Conservation (phyloP, 768 basidiomycete genomes). For the Rubroboletus pulcherrimus region DNA sequence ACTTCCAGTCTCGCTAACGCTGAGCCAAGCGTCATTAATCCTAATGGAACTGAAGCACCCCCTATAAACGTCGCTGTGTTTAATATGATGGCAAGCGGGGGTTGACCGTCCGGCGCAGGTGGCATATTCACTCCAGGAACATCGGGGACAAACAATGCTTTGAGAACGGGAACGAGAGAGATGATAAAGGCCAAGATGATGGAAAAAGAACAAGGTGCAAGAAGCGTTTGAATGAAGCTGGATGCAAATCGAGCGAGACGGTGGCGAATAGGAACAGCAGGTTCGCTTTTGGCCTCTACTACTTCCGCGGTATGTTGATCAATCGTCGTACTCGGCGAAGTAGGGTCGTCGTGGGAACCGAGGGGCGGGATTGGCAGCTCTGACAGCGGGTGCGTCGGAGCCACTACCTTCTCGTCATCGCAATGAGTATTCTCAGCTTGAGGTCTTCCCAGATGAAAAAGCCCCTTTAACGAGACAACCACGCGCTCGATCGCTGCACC, state of each 20-base stretch:
- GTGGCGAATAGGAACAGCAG: not conserved
- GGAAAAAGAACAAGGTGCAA: conserved; percentile 48
- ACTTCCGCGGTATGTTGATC: not conserved
- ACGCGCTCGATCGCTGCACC: conserved; percentile 11
- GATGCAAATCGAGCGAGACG: conserved; percentile 7
- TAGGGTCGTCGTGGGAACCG: not conserved
- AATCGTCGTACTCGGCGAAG: conserved; percentile 2
- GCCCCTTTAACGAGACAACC: not conserved
- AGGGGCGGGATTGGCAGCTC: not conserved
- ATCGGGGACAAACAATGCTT: conserved; percentile 52
- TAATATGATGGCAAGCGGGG: conserved; percentile 59
- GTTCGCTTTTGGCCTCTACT: not conserved
- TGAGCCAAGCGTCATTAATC: conserved; percentile 58
- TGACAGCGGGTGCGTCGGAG: not conserved
- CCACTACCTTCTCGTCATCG: conserved; percentile 10
- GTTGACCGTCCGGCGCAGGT: conserved; percentile 60
- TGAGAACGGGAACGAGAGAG: conserved; percentile 52
- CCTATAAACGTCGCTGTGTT: conserved; percentile 59
- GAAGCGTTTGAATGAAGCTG: conserved; percentile 35
- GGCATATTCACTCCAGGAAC: conserved; percentile 43
- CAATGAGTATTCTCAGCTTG: not conserved
- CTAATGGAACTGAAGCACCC: conserved; percentile 59
- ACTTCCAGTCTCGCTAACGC: conserved; percentile 57
- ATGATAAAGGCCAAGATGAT: conserved; percentile 55
- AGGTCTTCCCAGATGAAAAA: not conserved